These are phyloP conservation scores for Agaricus subrufescens DNA, from an alignment of 768 basidiomycete species.

Conservation along the genomic window DNA sequence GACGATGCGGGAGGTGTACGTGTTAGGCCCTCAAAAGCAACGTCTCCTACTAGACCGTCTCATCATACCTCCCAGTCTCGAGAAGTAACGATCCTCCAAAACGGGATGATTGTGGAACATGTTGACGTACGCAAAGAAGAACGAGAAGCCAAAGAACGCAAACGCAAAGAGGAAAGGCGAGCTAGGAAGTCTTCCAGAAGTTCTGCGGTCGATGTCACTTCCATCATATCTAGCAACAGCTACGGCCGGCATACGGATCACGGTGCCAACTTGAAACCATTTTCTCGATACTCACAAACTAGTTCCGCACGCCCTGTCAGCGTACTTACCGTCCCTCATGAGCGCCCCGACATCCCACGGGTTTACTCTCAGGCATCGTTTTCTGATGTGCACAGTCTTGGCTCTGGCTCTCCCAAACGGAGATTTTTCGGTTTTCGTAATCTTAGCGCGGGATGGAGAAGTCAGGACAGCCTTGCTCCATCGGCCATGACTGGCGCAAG, in stretches of 20 bases:
- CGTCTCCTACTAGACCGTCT: slow-evolving; percentile 13
- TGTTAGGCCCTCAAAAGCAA: slow-evolving; percentile 57
- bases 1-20: slow-evolving; percentile 67
- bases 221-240: slow-evolving; percentile 66
- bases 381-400: slow-evolving; percentile 73
- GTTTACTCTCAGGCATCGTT: slow-evolving; percentile 77
- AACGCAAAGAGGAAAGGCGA: slow-evolving; percentile 64
- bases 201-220: slow-evolving; percentile 67
- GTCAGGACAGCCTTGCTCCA: slow-evolving; percentile 77
- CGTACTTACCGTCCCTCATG: slow-evolving; percentile 52
- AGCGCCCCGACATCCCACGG: slow-evolving; percentile 58
- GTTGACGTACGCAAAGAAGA: slow-evolving; percentile 81
- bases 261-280: slow-evolving; percentile 42
- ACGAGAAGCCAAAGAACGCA: slow-evolving; percentile 66
- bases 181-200: slow-evolving; percentile 72
- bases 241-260: slow-evolving; percentile 51
- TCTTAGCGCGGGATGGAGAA: slow-evolving; percentile 66
- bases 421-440: slow-evolving; percentile 79
- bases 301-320: slow-evolving; percentile 57
- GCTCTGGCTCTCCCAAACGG: slow-evolving; percentile 61
- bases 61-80: slow-evolving; percentile 54
- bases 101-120: slow-evolving; percentile 86
- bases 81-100: slow-evolving; percentile 79
- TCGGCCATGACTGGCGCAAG: slow-evolving; percentile 77
- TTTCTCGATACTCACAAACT: slow-evolving; percentile 55